phyloP scores from a whole-genome alignment of 1,284 basidiomycete genomes.

The Cryptococcus sp. region DNA sequence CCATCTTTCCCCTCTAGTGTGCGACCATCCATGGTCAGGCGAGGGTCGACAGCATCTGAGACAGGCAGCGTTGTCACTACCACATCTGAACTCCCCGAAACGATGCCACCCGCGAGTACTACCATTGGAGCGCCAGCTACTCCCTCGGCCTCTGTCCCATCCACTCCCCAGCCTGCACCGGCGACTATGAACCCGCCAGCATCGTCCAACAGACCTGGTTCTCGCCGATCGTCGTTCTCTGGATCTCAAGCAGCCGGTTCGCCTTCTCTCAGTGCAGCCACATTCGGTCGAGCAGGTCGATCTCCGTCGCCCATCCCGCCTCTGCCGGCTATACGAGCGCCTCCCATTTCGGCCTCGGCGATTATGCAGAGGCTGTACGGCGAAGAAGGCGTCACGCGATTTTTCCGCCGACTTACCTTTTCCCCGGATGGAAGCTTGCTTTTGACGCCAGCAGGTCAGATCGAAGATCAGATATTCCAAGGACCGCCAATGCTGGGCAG shows the following conservation, averaged over 20 bases:
- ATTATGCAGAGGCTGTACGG: conserved; percentile 74
- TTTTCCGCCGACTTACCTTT: conserved; percentile 91
- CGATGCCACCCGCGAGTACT: conserved; percentile 55
- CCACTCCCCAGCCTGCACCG: conserved; percentile 39
- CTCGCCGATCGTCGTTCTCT: conserved; percentile 84
- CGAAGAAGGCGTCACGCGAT: conserved; percentile 92
- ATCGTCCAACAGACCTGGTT: conserved; percentile 56
- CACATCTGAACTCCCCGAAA: conserved; percentile 59
- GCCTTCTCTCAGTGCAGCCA: conserved; percentile 41
- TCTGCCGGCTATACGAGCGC: conserved; percentile 74
- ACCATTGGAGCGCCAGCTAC: conserved; percentile 23
- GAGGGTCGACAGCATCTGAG: conserved; percentile 74
- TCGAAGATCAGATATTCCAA: conserved; percentile 77
- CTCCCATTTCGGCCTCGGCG: conserved; percentile 44
- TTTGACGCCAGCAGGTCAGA: conserved; percentile 92
- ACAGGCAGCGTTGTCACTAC: conserved; percentile 64
- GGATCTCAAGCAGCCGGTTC: conserved; percentile 53
- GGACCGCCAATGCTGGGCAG: conserved; percentile 54
- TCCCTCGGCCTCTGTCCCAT: conserved; percentile 44
- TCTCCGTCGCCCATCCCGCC: conserved; percentile 90
- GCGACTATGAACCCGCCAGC: conserved; percentile 51
- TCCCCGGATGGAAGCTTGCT: conserved; percentile 92
- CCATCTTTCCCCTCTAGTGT: conserved; percentile 47
- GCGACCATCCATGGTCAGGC: conserved; percentile 64
- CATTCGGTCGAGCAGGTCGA: conserved; percentile 61